Conservation (phyloP, 139 green algal genomes). For the Ettlia oleoabundans region DNA sequence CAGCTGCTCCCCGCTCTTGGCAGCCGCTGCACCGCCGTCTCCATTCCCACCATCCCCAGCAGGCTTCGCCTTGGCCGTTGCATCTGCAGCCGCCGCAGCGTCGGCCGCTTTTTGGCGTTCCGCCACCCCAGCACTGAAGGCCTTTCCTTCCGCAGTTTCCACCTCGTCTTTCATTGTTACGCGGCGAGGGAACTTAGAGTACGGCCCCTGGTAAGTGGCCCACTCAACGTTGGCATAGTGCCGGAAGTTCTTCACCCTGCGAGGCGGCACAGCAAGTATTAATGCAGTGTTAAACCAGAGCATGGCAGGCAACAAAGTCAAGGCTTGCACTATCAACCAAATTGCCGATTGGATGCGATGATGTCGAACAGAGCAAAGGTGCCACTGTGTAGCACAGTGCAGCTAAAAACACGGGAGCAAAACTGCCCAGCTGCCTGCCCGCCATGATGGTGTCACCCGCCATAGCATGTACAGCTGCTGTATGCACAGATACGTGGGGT, state of each 20-base stretch:
- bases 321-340: too few relatives aligned
- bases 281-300: too few relatives aligned
- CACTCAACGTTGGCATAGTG: conserved; percentile 36
- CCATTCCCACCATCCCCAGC: neutral
- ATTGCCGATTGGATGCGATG: too few relatives aligned
- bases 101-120: conserved; percentile 1
- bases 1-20: neutral
- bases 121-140: neutral
- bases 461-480: too few relatives aligned
- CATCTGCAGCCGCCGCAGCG: neutral
- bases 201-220: conserved; percentile 7
- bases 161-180: conserved; percentile 15
- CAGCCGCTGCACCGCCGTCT: neutral
- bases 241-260: conserved; percentile 32
- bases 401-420: too few relatives aligned
- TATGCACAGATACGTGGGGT: too few relatives aligned
- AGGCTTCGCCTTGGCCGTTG: neutral
- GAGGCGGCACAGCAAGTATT: too few relatives aligned
- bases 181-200: conserved; percentile 9
- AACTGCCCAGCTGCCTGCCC: neutral
- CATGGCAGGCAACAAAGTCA: too few relatives aligned
- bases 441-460: too few relatives aligned
- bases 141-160: neutral
- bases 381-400: too few relatives aligned
- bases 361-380: too few relatives aligned